Evolutionary conservation across 2,329 filamentous ascomycete species (phyloP), one percentile per base, ranked within the genome.

Genomic region (Hymenoscyphus albidus): DNA sequence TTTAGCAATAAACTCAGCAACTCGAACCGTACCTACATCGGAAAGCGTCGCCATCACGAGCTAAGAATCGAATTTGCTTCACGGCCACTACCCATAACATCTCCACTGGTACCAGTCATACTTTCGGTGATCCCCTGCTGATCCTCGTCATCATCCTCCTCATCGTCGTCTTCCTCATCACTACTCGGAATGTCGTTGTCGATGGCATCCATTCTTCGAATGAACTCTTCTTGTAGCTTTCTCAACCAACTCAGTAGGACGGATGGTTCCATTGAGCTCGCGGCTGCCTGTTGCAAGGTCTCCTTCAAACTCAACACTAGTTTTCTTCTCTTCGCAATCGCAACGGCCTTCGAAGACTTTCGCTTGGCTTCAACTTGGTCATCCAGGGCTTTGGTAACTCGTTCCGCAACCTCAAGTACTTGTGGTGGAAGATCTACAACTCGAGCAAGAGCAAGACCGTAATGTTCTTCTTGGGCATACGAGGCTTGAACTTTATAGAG

Each of bases 401-500:
- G 73, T 66, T 89, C 86, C 0, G 93, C 94, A 39, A 84, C 81
- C 6, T 88, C 78, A 2, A 96, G 79, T 2, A 97, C 85, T 0
- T 78, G 77, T 0, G 82, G 75, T 0, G 94, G 92, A 6, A 97
- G 82, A 0, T 90, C 88, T 31, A 95, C 82, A 0, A 92, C 84
- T 39, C 86, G 85, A 0, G 94, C 93, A 3, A 97, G 82, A 0
- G 88, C 83, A n/a, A 97, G 83, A 0, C 95, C 95, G 72, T 99
- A 99, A 70, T 92, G 87, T 57, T 86, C 80, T 62, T 92, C 87
- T 63, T 85, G 78, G 0, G 91, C 85, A 0, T 84, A 85, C 0
- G 95, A 94, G 14, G 89, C 83, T 0, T 85, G 82, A 44, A 97
- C 84, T 68, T 88, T 93, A 78, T 98, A 98, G 0, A 95, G 80